Base-by-base conservation (phyloP, 1,284 basidiomycete genomes). In the Malassezia restricta region DNA sequence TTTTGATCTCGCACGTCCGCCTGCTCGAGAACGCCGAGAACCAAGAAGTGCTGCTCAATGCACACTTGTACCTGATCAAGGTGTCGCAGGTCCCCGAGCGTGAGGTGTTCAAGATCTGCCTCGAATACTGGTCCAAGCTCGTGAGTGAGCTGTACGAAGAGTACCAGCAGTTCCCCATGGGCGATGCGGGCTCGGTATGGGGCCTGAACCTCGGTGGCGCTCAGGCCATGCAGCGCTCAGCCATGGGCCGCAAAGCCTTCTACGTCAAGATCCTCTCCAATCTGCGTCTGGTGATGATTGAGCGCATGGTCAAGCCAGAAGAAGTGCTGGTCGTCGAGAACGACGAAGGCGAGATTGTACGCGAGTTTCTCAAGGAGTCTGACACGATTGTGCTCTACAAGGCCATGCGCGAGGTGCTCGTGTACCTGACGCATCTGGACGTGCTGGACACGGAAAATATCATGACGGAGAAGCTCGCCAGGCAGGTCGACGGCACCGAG, bases 351-450 rank as follows among this genome's bases (percentile, higher is more conserved):
- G 94, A 98, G 78, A 95, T 98, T 62, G 94, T 99, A 24, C 83
- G 94, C 59, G 94, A 99, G 75, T 95, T 98, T 75, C 87, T 99
- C 86, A 98, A 98, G 78, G 94, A 99, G 77, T 86, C 80, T 71
- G 94, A 99, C 74, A 98, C 94, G 41, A 96, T 98, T 65, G 91
- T 96, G 32, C 79, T 99, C 28, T 99, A 98, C 81, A 98, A 99
- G 79, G 86, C 85, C 47, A 98, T 99, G 91, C 84, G 92, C 61
- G 92, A 96, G 75, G 82, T 96, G 24, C 80, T 96, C 51, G 76
- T 76, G 52, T 98, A 96, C 75, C 82, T 98, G 57, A 98, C 94
- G 3, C 92, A 99, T 77, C 76, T 99, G 63, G 94, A 99, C 75
- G 91, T 95, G 42, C 78, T 81, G 52, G 92, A 98, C 74, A 96